Conservation (phyloP, 768 basidiomycete species). For the Mrakia blollopis region DNA sequence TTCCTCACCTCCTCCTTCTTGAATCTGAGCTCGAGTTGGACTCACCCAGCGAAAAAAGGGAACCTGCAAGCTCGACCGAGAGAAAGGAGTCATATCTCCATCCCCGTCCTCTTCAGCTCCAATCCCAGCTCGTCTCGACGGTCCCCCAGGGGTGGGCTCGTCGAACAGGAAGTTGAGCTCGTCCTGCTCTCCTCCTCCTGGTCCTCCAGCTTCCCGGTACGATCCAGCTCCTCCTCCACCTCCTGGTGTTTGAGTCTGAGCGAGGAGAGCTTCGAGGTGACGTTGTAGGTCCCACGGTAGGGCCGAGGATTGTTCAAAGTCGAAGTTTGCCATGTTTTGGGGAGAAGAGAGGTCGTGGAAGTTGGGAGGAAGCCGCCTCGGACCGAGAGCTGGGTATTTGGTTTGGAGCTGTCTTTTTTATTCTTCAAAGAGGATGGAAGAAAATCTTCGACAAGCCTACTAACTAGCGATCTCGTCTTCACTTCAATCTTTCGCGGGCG, state of each 20-base stretch:
- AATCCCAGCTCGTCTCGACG: neutral
- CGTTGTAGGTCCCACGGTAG: constrained; percentile 4
- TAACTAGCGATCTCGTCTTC: no score
- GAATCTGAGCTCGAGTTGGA: neutral
- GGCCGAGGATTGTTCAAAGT: neutral
- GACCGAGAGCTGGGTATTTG: no score
- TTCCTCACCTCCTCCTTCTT: neutral
- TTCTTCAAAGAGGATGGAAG: no score
- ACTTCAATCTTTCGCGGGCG: no score
- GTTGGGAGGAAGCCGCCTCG: no score
- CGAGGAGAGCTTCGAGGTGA: neutral
- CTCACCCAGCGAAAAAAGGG: constrained; percentile 15
- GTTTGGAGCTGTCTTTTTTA: no score
- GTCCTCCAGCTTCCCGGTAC: neutral
- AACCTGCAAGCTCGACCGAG: neutral
- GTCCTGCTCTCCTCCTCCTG: neutral
- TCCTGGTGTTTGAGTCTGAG: neutral
- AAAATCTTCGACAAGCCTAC: no score
- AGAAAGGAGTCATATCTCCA: neutral
- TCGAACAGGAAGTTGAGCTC: neutral
- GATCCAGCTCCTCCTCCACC: neutral
- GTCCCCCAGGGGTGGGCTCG: neutral
- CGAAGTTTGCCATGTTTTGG: neutral
- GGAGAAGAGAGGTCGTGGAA: no score
- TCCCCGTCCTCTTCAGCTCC: neutral